A percentile compares a stretch with the other conserved stretches of the same genome.
Evolutionary conservation across 345 rosid genomes (phyloP).

Genomic region (Hibiscus mutabilis): DNA sequence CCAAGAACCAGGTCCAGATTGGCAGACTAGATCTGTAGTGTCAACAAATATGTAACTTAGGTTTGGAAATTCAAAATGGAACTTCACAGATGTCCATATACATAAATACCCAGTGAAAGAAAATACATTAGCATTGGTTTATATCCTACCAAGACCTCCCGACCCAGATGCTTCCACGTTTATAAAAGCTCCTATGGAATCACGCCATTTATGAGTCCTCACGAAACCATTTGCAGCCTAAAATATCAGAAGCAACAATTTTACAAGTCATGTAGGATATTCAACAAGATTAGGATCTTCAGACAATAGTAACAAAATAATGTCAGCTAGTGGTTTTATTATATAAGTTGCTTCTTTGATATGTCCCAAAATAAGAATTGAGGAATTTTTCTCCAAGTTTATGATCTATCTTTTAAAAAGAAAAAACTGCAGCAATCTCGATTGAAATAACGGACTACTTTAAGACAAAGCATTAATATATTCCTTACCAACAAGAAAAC

Average conservation of each 20-base stretch:
- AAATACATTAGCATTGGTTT: slow-evolving; percentile 2
- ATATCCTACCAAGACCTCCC: slow-evolving; percentile 78
- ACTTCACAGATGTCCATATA: not conserved
- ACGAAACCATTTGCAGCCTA: slow-evolving; percentile 98
- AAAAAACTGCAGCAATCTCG: not conserved
- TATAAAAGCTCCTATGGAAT: slow-evolving; percentile 80
- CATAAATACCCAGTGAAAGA: not conserved
- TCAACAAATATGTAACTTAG: slow-evolving; percentile 12
- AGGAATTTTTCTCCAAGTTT: not conserved
- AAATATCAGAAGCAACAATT: slow-evolving; percentile 23
- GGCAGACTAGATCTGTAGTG: slow-evolving; percentile 85
- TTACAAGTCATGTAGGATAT: slow-evolving; percentile 10
- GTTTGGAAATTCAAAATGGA: not conserved
- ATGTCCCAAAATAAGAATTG: slow-evolving; percentile 1
- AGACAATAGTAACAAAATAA: slow-evolving; percentile 10
- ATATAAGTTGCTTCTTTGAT: not conserved
- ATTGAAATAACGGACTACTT: not conserved
- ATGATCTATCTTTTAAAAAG: not conserved
- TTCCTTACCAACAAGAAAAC: slow-evolving; percentile 73
- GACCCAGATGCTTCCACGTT: slow-evolving; percentile 97
- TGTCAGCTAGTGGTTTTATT: not conserved
- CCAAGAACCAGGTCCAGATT: slow-evolving; percentile 97
- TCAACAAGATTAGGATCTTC: slow-evolving; percentile 6
- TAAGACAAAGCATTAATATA: not conserved
- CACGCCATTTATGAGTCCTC: slow-evolving; percentile 74